Evolutionary conservation across 345 rosid genomes (phyloP).

Genomic region (Diplotaxis tenuifolia): DNA sequence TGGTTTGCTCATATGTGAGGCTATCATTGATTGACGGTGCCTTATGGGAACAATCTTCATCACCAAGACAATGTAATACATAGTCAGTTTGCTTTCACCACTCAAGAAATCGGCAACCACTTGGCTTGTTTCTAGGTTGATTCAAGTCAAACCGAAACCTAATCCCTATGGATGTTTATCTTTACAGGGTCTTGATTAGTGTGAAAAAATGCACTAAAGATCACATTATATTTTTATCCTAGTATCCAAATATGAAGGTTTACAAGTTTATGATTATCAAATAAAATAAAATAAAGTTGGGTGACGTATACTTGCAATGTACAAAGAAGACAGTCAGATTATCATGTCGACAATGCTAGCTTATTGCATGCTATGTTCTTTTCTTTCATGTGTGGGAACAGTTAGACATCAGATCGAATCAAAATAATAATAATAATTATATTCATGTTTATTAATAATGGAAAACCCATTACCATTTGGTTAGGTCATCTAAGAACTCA

Average conservation of each 20-base stretch:
- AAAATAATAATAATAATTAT: not conserved
- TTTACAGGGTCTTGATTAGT: too few species aligned
- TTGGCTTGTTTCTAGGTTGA: constrained; percentile 85
- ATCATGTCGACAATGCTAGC: constrained; percentile 25
- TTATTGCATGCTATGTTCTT: constrained; percentile 26
- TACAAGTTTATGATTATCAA: not conserved
- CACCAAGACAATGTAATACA: constrained; percentile 61
- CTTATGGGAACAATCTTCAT: constrained; percentile 76
- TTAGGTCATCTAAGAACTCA: constrained; percentile 29
- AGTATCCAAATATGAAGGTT: constrained; percentile 1
- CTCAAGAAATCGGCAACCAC: constrained; percentile 75
- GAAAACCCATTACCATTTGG: constrained; percentile 19
- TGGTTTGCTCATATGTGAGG: not conserved
- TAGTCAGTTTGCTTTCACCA: constrained; percentile 91
- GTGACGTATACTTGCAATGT: not conserved
- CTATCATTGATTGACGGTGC: constrained; percentile 22
- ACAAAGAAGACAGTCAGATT: not conserved
- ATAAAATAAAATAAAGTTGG: not conserved
- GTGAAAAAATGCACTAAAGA: constrained; percentile 10
- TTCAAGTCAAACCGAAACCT: too few species aligned
- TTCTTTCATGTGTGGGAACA: constrained; percentile 37
- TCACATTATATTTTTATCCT: not conserved
- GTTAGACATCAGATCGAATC: constrained; percentile 11
- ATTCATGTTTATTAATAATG: constrained; percentile 5
- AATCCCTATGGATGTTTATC: too few species aligned